Evolutionary conservation across 345 rosid species (phyloP).

Genomic region (Brassica nigra): DNA sequence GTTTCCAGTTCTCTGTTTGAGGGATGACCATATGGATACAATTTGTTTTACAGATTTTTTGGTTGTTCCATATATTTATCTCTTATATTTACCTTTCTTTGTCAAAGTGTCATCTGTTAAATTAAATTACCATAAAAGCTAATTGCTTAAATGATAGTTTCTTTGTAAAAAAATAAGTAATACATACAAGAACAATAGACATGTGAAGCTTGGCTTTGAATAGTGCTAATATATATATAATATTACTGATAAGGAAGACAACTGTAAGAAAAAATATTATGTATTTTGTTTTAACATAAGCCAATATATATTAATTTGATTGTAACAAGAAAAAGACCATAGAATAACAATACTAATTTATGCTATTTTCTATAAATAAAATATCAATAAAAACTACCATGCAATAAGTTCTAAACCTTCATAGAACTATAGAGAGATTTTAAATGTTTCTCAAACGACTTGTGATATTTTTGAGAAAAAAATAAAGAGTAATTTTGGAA

Average conservation of each 20-base stretch:
- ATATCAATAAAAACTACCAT: neutral
- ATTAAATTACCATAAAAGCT: neutral
- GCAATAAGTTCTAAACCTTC: neutral
- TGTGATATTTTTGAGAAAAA: neutral
- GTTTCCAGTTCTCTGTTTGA: neutral
- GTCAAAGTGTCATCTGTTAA: neutral
- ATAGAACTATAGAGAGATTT: neutral
- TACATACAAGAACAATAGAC: neutral
- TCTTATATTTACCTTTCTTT: neutral
- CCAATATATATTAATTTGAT: neutral
- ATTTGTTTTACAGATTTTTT: neutral
- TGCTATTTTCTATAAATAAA: neutral
- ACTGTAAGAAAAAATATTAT: neutral
- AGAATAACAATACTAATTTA: neutral
- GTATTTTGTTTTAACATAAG: neutral
- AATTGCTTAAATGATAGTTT: neutral
- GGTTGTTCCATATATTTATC: neutral
- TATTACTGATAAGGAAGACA: neutral
- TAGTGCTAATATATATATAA: neutral
- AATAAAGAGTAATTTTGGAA: neutral
- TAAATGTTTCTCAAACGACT: constrained; percentile 1
- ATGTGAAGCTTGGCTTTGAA: neutral
- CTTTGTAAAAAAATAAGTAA: neutral
- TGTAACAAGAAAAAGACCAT: neutral
- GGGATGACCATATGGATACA: neutral